Evolutionary conservation across 2,329 filamentous ascomycete species (phyloP).

Genomic region (Botrytis elliptica): DNA sequence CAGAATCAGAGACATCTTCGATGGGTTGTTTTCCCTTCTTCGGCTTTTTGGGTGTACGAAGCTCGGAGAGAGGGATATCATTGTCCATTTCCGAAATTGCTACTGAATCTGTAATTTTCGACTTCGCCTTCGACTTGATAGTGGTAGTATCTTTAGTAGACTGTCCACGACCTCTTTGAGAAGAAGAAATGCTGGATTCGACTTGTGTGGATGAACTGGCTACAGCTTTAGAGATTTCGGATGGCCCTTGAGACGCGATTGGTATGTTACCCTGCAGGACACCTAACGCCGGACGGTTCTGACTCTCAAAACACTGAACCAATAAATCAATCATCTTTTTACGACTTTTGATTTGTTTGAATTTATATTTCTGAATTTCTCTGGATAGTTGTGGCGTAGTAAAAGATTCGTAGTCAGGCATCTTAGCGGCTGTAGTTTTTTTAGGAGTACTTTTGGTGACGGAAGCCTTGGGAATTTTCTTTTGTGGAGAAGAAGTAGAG

Average conservation of each 20-base stretch:
- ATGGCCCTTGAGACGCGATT: conserved; percentile 3
- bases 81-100: conserved; percentile 30
- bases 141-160: conserved; percentile 42
- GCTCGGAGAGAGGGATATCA: conserved; percentile 27
- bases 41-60: conserved; percentile 37
- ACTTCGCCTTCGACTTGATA: conserved; percentile 25
- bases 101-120: conserved; percentile 25
- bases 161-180: conserved; percentile 42
- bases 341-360: conserved; percentile 69
- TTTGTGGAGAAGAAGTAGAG: background rate
- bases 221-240: conserved; percentile 6
- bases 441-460: conserved; percentile 21
- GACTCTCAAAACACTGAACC: conserved; percentile 68
- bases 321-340: conserved; percentile 68
- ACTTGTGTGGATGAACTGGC: conserved; percentile 19
- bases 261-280: conserved; percentile 32
- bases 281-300: conserved; percentile 41
- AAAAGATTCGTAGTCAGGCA: conserved; percentile 59
- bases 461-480: conserved; percentile 12
- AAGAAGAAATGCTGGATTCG: conserved; percentile 37
- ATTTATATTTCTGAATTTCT: conserved; percentile 64
- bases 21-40: conserved; percentile 34
- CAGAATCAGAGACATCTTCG: conserved; percentile 54
- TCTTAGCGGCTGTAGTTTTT: conserved; percentile 13
- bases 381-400: conserved; percentile 62